A percentile compares a stretch with the other conserved stretches of the same genome.
phyloP scores from a whole-genome alignment of 495 filamentous ascomycete species.

The Aspergillus ellipticus region DNA sequence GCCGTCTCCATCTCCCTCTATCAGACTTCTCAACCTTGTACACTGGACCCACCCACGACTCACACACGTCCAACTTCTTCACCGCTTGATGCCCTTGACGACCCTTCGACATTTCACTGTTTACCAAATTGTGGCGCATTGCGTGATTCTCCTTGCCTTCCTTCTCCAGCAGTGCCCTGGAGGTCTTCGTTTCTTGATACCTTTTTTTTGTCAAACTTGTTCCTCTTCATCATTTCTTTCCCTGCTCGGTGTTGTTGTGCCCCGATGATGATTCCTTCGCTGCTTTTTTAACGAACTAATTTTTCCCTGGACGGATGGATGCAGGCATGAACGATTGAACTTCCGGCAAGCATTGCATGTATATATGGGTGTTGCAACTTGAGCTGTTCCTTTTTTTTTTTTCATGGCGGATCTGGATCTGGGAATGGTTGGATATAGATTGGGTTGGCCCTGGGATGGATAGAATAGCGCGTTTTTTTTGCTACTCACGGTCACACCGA shows the following conservation, averaged over 20 bases:
- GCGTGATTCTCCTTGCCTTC: slow-evolving; percentile 4
- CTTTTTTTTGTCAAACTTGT: too few relatives aligned
- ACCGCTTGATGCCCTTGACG: slow-evolving; percentile 13
- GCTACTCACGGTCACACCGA: background rate
- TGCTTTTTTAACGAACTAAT: slow-evolving; percentile 9
- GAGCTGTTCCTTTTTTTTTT: slow-evolving; percentile 18
- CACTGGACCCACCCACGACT: background rate
- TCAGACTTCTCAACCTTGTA: background rate
- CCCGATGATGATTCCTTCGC: slow-evolving; percentile 16
- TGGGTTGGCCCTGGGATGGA: slow-evolving; percentile 19
- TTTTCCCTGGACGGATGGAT: background rate
- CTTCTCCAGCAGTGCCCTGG: background rate
- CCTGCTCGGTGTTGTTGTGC: slow-evolving; percentile 7
- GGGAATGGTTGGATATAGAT: slow-evolving; percentile 13
- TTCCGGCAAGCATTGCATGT: slow-evolving; percentile 9
- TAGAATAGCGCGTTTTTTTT: slow-evolving; percentile 6
- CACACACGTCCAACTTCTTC: background rate
- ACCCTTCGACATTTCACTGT: slow-evolving; percentile 3
- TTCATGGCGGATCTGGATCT: slow-evolving; percentile 15
- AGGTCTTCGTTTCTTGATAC: slow-evolving; percentile 14
- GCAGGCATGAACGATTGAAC: slow-evolving; percentile 4
- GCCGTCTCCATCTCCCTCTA: background rate
- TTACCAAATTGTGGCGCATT: slow-evolving; percentile 12
- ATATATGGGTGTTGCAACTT: slow-evolving; percentile 6
- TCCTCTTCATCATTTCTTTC: slow-evolving; percentile 5